These are phyloP conservation scores for Glycyrrhiza uralensis DNA, from an alignment of 306 rosid species.

Conservation along the genomic window DNA sequence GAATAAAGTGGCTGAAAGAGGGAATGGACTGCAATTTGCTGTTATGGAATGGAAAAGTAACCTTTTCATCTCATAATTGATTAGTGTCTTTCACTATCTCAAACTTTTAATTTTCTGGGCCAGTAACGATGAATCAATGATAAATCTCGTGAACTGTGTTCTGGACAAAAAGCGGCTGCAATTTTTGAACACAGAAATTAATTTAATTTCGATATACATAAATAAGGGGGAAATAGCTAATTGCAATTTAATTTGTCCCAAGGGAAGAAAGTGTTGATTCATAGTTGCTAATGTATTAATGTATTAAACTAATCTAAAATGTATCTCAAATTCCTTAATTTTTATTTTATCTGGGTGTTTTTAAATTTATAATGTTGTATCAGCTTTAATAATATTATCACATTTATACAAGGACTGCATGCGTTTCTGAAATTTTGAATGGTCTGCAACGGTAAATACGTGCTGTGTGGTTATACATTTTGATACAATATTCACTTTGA, in stretches of 20 bases:
- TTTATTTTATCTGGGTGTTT: neutral
- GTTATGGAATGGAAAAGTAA: constrained; percentile 88
- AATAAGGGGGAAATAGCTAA: neutral
- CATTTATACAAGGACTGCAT: neutral
- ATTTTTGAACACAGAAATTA: neutral
- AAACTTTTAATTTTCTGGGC: neutral
- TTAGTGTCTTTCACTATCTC: neutral
- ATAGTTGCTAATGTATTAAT: neutral
- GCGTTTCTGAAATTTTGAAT: constrained; percentile 3
- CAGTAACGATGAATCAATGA: neutral
- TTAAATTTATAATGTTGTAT: constrained; percentile 3
- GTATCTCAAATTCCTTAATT: neutral
- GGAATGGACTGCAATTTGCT: constrained; percentile 95
- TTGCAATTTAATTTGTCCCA: neutral
- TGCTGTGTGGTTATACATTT: neutral
- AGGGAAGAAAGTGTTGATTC: neutral
- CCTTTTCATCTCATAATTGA: constrained; percentile 17
- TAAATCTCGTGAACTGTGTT: neutral
- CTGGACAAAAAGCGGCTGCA: neutral
- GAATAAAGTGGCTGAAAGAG: constrained; percentile 85
- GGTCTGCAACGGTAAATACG: neutral
- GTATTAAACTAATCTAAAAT: neutral
- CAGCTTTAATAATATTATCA: neutral
- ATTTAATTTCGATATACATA: neutral
- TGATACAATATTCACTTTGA: neutral